These are phyloP conservation scores for Colletotrichum sp. DNA, from an alignment of 2,329 filamentous ascomycete genomes.

Conservation along the genomic window DNA sequence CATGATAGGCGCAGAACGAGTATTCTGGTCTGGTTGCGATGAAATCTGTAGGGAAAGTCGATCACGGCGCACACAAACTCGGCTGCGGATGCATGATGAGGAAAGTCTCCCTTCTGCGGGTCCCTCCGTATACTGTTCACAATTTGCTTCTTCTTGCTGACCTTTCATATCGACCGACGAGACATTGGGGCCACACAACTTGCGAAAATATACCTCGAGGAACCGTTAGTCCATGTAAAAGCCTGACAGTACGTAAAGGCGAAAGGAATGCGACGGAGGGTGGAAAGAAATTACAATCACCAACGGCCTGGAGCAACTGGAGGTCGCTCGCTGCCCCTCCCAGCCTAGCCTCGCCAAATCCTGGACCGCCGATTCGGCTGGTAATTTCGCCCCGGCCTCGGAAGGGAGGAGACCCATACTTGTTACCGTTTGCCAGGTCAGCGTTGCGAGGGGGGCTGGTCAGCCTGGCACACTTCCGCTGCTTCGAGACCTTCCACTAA, in stretches of 20 bases:
- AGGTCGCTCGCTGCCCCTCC: neutral
- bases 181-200: neutral
- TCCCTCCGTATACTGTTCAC: neutral
- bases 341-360: slow-evolving; percentile 4
- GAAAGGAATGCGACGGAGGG: neutral
- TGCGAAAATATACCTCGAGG: neutral
- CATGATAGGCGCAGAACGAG: neutral
- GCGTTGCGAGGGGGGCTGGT: neutral
- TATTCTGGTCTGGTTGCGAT: neutral
- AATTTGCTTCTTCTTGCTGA: neutral
- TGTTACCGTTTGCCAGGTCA: neutral
- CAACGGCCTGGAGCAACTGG: neutral
- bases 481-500: neutral
- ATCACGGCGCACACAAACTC: neutral
- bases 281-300: slow-evolving; percentile 10
- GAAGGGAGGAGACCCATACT: neutral
- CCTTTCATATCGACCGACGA: neutral
- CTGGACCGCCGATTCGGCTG: slow-evolving; percentile 6
- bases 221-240: neutral
- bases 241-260: neutral
- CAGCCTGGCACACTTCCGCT: neutral
- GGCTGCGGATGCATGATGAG: neutral
- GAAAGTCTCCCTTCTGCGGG: neutral
- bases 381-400: slow-evolving; percentile 7
- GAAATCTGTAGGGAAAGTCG: neutral